Evolutionary conservation across 1,284 basidiomycete species (phyloP), one percentile per base, ranked within the genome.

Genomic region (Ceratobasidium sp.): DNA sequence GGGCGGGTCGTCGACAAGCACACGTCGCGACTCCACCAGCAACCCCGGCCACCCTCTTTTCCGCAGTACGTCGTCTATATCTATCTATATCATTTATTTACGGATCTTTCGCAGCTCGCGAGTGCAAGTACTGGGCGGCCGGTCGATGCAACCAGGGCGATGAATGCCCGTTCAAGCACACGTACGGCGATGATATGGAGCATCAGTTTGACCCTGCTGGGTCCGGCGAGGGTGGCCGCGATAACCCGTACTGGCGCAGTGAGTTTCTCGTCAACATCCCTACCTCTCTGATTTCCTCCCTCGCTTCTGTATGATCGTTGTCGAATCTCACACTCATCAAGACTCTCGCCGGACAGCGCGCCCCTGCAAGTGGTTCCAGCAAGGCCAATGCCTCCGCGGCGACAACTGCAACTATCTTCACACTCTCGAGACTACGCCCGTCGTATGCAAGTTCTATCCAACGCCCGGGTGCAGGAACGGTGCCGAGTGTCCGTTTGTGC

Each of bases 121-220:
- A 76, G 67, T 76, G 73, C 62, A 76, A 76, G 41, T 76, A 76
- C 64, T 76, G 73, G 73, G 73, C 73, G 38, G 73, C 73, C 12
- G 73, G 73, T 10, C 73, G 73, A 3, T 76, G 73, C 62, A 76
- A 76, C 73, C 73, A 76, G 23, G 73, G 73, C 38, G 73, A 76
- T 38, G 73, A 76, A 20, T 76, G 73, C 44, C 73, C 73, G 52
- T 76, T 76, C 50, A 76, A 76, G 52, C 73, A 76, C 33, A 76
- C 73, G 10, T 76, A 76, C 23, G 73, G 73, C 6, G 73, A 76
- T 2, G 73, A 76, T 38, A 64, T 76, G 8, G 73, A 76, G 12
- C 73, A 67, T 33, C 60, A 64, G n/a, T 59, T 67, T 50, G 73
- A 76, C 10, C 44, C 54, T 0, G 12, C 73, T 20, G 50, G 35